phyloP scores from a whole-genome alignment of 768 basidiomycete genomes.

The Panaeolus papilionaceus region DNA sequence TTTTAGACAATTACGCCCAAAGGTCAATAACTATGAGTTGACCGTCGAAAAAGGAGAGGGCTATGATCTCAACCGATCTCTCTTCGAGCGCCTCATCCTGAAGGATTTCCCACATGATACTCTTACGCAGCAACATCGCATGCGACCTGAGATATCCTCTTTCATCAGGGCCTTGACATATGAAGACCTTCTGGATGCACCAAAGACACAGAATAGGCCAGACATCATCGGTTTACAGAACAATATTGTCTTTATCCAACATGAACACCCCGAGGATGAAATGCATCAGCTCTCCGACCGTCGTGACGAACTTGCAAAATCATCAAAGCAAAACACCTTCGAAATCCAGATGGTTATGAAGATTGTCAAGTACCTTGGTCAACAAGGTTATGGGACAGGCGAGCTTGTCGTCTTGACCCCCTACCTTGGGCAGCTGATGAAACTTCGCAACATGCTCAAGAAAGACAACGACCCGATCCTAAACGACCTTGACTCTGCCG shows the following conservation, averaged over 20 bases:
- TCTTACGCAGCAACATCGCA: slow-evolving; percentile 66
- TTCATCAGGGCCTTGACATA: slow-evolving; percentile 70
- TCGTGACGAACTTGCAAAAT: slow-evolving; percentile 49
- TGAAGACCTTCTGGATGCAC: slow-evolving; percentile 64
- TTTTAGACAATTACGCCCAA: slow-evolving; percentile 71
- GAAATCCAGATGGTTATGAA: slow-evolving; percentile 71
- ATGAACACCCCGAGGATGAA: slow-evolving; percentile 60
- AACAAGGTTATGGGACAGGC: slow-evolving; percentile 70
- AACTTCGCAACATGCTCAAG: slow-evolving; percentile 52
- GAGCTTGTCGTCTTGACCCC: slow-evolving; percentile 72
- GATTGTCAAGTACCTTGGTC: slow-evolving; percentile 67
- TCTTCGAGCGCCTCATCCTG: slow-evolving; percentile 73
- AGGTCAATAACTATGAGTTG: slow-evolving; percentile 68
- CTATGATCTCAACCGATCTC: slow-evolving; percentile 67
- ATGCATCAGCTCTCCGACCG: slow-evolving; percentile 45
- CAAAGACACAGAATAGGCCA: slow-evolving; percentile 53
- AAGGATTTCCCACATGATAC: slow-evolving; percentile 67
- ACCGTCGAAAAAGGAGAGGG: slow-evolving; percentile 75
- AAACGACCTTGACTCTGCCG: slow-evolving; percentile 65
- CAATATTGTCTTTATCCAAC: slow-evolving; percentile 68
- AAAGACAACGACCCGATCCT: slow-evolving; percentile 62
- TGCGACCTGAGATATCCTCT: slow-evolving; percentile 75
- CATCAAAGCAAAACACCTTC: slow-evolving; percentile 66
- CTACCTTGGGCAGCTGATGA: slow-evolving; percentile 67
- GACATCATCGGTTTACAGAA: slow-evolving; percentile 59